A percentile compares a stretch with the other conserved stretches of the same genome.
These are phyloP conservation scores for Fagopyrum tataricum DNA, from an alignment of 148 eudicot species.

Conservation along the genomic window DNA sequence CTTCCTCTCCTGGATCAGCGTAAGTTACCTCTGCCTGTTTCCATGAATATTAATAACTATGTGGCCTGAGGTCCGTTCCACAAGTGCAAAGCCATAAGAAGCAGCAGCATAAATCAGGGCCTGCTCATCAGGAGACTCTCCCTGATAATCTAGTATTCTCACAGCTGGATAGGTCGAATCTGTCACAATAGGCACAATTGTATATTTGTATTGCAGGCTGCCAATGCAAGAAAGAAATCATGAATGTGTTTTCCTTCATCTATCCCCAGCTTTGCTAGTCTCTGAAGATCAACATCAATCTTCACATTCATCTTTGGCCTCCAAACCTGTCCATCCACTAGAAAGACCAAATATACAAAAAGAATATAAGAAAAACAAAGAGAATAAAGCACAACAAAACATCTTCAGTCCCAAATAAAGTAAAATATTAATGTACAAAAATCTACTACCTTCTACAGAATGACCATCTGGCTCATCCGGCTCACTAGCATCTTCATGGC, in stretches of 20 bases:
- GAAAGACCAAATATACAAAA: constrained; percentile 17
- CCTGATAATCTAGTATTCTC: constrained; percentile 80
- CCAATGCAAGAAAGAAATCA: constrained; percentile 89
- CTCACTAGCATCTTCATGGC: constrained; percentile 27
- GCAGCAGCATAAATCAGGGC: constrained; percentile 99
- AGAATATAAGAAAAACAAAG: background rate
- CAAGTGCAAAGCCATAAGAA: constrained; percentile 80
- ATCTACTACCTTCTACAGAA: constrained; percentile 46
- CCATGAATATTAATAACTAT: constrained; percentile 90
- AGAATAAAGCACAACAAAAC: background rate
- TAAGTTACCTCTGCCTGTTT: constrained; percentile 81
- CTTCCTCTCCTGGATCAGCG: constrained; percentile 25
- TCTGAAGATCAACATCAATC: constrained; percentile 64
- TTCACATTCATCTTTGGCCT: constrained; percentile 91
- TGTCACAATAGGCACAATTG: constrained; percentile 80
- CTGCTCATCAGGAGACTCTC: constrained; percentile 99
- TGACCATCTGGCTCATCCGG: constrained; percentile 37
- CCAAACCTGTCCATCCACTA: constrained; percentile 56
- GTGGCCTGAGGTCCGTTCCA: constrained; percentile 95
- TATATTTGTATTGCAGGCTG: constrained; percentile 98
- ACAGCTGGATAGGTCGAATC: constrained; percentile 50
- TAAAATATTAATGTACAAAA: background rate
- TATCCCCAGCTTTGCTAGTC: constrained; percentile 32
- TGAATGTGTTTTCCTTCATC: constrained; percentile 38
- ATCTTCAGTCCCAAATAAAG: background rate